Percentiles rank a stretch among this genome's conserved stretches.
These are phyloP conservation scores for Evernia prunastri DNA, from an alignment of 495 filamentous ascomycete genomes.

Conservation along the genomic window DNA sequence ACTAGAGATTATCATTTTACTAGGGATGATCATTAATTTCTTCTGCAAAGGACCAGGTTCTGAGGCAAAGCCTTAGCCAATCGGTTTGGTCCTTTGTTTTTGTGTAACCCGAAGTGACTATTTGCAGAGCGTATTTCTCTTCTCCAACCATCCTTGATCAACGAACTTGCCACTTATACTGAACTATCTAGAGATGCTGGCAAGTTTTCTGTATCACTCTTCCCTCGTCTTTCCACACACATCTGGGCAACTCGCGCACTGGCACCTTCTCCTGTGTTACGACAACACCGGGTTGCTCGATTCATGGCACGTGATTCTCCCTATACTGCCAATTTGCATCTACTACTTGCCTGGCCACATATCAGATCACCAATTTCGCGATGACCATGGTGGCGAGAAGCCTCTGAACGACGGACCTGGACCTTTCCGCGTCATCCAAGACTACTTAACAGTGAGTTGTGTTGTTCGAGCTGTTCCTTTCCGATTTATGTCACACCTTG, in stretches of 20 bases:
- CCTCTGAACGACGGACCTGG: not conserved
- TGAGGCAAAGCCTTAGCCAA: not conserved
- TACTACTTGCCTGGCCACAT: not conserved
- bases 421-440: not conserved
- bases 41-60: not conserved
- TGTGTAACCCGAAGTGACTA: not conserved
- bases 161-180: not conserved
- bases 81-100: not conserved
- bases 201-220: not conserved
- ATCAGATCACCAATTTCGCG: not conserved
- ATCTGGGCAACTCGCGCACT: not conserved
- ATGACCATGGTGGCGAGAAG: not conserved
- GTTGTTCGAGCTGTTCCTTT: too few relatives aligned
- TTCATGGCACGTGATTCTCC: not conserved
- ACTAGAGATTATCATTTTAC: too few relatives aligned
- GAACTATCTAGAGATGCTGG: not conserved
- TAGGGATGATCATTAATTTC: not conserved
- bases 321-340: not conserved
- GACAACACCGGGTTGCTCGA: not conserved
- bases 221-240: not conserved
- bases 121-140: not conserved
- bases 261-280: not conserved
- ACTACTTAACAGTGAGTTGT: too few relatives aligned
- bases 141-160: not conserved
- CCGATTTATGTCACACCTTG: too few relatives aligned